Evolutionary conservation across 1,139 yeast species (phyloP).

Genomic region (Pichia sp.): DNA sequence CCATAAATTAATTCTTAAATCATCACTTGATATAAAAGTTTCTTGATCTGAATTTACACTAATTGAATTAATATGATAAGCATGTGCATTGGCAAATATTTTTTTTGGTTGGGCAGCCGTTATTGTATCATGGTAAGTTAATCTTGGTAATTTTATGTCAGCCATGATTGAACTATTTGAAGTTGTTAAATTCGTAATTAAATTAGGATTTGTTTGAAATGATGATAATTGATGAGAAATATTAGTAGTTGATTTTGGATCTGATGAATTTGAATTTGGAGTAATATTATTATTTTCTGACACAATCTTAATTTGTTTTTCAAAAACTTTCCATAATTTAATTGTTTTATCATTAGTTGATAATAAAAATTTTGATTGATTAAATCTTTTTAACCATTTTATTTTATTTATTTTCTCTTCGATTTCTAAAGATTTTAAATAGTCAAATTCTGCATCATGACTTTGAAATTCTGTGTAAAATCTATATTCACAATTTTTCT

Average conservation of each 20-base stretch:
- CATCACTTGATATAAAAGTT: slow-evolving; percentile 90
- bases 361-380: slow-evolving; percentile 80
- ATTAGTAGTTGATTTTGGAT: slow-evolving; percentile 14
- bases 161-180: slow-evolving; percentile 14
- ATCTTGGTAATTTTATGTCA: slow-evolving; percentile 68
- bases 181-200: slow-evolving; percentile 13
- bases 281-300: slow-evolving; percentile 79
- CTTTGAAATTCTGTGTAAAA: slow-evolving; percentile 96
- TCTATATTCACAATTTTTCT: slow-evolving; percentile 86
- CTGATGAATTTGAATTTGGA: slow-evolving; percentile 1
- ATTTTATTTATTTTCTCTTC: slow-evolving; percentile 98
- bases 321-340: slow-evolving; percentile 93
- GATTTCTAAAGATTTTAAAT: slow-evolving; percentile 89
- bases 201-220: slow-evolving; percentile 23
- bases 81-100: slow-evolving; percentile 93
- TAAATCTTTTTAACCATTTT: slow-evolving; percentile 89
- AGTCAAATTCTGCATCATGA: slow-evolving; percentile 98
- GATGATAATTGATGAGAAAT: slow-evolving; percentile 22
- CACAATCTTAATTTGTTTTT: slow-evolving; percentile 86
- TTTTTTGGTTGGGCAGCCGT: slow-evolving; percentile 93
- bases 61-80: slow-evolving; percentile 95
- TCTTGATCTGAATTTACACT: slow-evolving; percentile 95
- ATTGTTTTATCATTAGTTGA: slow-evolving; percentile 97
- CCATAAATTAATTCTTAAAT: slow-evolving; percentile 93
- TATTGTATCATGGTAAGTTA: slow-evolving; percentile 88